A percentile compares a stretch with the other conserved stretches of the same genome.
Conservation (phyloP, 192 early-diverging fungal genomes). For the Neocallimastix lanati region DNA sequence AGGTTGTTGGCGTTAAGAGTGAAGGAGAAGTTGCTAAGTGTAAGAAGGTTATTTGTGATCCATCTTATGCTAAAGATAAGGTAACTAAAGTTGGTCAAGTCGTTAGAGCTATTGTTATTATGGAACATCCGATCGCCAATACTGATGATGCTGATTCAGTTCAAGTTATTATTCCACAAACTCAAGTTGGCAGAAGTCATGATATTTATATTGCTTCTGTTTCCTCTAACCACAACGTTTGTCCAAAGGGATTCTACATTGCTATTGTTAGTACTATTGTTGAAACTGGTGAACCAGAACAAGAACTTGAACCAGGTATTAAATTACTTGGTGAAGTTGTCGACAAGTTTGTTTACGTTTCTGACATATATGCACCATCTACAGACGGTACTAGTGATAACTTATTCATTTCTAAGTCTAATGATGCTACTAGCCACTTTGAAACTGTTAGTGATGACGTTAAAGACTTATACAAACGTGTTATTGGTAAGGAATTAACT, state of each 20-base stretch:
- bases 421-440: too few relatives aligned
- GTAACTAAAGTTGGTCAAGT: slow-evolving; percentile 72
- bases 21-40: slow-evolving; percentile 67
- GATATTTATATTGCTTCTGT: slow-evolving; percentile 91
- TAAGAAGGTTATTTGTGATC: slow-evolving; percentile 86
- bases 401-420: slow-evolving; percentile 82
- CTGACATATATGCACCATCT: slow-evolving; percentile 69
- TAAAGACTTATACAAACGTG: slow-evolving; percentile 65
- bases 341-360: slow-evolving; percentile 73
- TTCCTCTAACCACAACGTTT: slow-evolving; percentile 85
- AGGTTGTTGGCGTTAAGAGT: slow-evolving; percentile 74
- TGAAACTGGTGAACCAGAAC: slow-evolving; percentile 85
- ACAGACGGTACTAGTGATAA: slow-evolving; percentile 61
- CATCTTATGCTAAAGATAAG: slow-evolving; percentile 71
- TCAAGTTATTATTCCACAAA: slow-evolving; percentile 95
- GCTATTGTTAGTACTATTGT: too few relatives aligned
- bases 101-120: slow-evolving; percentile 88
- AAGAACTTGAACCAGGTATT: slow-evolving; percentile 75
- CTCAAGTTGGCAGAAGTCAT: slow-evolving; percentile 79
- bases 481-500: slow-evolving; percentile 19
- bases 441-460: too few relatives aligned
- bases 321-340: slow-evolving; percentile 74
- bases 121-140: slow-evolving; percentile 81
- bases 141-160: slow-evolving; percentile 68
- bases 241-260: slow-evolving; percentile 66